Evolutionary conservation across 108 stramenopile genomes (phyloP).

Genomic region (Cyclostephanos invisitatus): DNA sequence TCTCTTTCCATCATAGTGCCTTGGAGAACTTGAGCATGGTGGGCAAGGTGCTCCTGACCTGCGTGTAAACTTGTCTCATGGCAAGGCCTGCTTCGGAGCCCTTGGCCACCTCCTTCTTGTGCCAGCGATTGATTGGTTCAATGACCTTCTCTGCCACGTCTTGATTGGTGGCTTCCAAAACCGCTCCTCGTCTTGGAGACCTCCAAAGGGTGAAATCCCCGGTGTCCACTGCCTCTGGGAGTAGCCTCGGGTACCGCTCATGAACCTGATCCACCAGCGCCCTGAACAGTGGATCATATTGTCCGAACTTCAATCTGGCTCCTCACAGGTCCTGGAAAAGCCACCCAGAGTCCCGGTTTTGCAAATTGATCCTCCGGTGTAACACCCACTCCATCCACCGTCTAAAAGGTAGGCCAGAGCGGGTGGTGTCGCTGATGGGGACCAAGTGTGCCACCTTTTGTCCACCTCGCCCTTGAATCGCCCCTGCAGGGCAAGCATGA

Average conservation of each 20-base stretch:
- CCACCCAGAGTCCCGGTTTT: background rate
- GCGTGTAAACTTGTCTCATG: slow-evolving; percentile 1
- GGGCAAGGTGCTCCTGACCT: background rate
- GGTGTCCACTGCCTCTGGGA: background rate
- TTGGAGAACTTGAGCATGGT: background rate
- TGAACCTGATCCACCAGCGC: background rate
- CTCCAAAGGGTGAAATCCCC: background rate
- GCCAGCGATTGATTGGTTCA: too few relatives aligned
- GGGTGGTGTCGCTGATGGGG: slow-evolving; percentile 1
- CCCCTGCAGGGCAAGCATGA: slow-evolving; percentile 19
- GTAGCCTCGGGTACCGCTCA: background rate
- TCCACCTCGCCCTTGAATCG: slow-evolving; percentile 18
- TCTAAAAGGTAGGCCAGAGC: background rate
- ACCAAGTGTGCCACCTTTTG: slow-evolving; percentile 14
- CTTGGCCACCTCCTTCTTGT: too few relatives aligned
- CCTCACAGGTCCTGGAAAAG: background rate
- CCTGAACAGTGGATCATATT: background rate
- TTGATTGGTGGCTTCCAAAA: too few relatives aligned
- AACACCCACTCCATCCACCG: slow-evolving; percentile 1
- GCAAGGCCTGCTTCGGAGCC: background rate
- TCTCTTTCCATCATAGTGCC: too few relatives aligned
- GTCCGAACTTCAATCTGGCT: background rate
- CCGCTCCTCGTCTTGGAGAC: background rate
- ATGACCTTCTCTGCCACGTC: too few relatives aligned
- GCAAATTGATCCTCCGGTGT: background rate